Conservation (phyloP, 192 early-diverging fungal species). For the Entomortierella beljakovae region DNA sequence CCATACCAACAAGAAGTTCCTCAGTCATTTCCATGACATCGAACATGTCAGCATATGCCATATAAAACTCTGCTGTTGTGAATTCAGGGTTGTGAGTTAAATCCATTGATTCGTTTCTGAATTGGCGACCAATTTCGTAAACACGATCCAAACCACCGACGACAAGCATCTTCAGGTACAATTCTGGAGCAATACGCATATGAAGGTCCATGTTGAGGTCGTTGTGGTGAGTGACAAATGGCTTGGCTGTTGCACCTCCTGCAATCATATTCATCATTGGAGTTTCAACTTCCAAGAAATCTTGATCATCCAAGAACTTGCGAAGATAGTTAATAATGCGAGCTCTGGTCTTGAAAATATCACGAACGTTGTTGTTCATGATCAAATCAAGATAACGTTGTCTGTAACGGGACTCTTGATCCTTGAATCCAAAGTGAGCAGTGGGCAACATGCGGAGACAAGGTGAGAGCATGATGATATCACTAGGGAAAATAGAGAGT, state of each 20-base stretch:
- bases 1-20: slow-evolving; percentile 86
- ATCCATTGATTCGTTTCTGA: slow-evolving; percentile 99
- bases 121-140: slow-evolving; percentile 99
- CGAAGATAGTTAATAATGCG: slow-evolving; percentile 97
- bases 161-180: slow-evolving; percentile 97
- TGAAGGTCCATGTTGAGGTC: slow-evolving; percentile 98
- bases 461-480: slow-evolving; percentile 89
- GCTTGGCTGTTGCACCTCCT: slow-evolving; percentile 98
- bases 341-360: slow-evolving; percentile 93
- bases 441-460: slow-evolving; percentile 98
- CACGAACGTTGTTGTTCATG: slow-evolving; percentile 96
- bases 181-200: slow-evolving; percentile 98
- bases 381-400: slow-evolving; percentile 99
- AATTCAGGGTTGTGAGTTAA: slow-evolving; percentile 99
- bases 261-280: slow-evolving; percentile 99
- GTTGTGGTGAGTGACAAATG: slow-evolving; percentile 99
- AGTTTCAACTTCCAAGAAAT: slow-evolving; percentile 99
- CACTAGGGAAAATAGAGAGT: slow-evolving; percentile 93
- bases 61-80: slow-evolving; percentile 99
- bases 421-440: slow-evolving; percentile 94
- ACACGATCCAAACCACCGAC: slow-evolving; percentile 99
- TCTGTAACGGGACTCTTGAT: slow-evolving; percentile 97
- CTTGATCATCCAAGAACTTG: slow-evolving; percentile 92
- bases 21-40: slow-evolving; percentile 98
- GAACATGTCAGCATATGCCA: slow-evolving; percentile 98